phyloP scores from a whole-genome alignment of 306 rosid genomes.

The Bauhinia variegata region DNA sequence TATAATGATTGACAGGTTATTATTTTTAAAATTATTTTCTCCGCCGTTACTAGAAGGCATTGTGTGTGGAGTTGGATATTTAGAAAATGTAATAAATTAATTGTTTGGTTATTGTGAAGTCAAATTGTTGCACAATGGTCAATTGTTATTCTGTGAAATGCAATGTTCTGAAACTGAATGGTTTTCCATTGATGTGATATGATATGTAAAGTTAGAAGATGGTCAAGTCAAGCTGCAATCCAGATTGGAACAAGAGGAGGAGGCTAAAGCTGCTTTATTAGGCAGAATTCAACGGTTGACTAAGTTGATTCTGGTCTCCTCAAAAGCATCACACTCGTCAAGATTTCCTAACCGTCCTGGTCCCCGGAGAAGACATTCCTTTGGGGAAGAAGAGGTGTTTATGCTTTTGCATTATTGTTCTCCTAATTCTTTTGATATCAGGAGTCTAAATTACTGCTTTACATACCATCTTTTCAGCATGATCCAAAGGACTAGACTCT shows the following conservation, averaged over 20 bases:
- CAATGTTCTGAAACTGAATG: constrained; percentile 45
- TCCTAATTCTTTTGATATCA: constrained; percentile 6
- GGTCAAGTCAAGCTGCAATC: constrained; percentile 93
- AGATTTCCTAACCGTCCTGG: constrained; percentile 72
- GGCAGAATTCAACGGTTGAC: constrained; percentile 97
- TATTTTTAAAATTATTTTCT: constrained; percentile 6
- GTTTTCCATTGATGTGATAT: constrained; percentile 42
- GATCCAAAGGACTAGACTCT: neutral
- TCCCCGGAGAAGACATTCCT: constrained; percentile 88
- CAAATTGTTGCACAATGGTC: constrained; percentile 15
- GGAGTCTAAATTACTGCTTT: constrained; percentile 13
- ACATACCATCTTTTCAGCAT: neutral
- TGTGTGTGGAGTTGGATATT: constrained; percentile 13
- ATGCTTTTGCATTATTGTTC: constrained; percentile 24
- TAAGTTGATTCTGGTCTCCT: constrained; percentile 94
- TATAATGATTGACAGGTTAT: neutral
- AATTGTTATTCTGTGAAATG: constrained; percentile 18
- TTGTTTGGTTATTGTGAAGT: constrained; percentile 4
- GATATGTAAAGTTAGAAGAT: constrained; percentile 80
- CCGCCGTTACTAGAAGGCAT: neutral
- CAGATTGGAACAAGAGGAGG: constrained; percentile 98
- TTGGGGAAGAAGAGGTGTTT: constrained; percentile 78
- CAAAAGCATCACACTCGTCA: constrained; percentile 73
- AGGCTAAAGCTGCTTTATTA: constrained; percentile 91
- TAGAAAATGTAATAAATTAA: neutral